Conservation (phyloP, 768 basidiomycete genomes). For the Russula foetens region DNA sequence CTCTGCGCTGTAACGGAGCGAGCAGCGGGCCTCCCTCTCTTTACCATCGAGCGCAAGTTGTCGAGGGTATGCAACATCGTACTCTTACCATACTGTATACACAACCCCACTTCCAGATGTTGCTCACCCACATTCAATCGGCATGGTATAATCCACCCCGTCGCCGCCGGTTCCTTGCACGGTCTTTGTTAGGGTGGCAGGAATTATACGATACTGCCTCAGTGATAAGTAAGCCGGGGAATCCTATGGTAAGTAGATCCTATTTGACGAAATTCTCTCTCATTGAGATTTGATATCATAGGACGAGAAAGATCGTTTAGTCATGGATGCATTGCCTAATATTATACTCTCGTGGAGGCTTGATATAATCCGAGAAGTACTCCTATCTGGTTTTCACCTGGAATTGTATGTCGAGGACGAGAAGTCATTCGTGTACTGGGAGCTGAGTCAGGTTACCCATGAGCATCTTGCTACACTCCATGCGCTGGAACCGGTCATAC, state of each 20-base stretch:
- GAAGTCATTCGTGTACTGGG: constrained; percentile 71
- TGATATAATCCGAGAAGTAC: constrained; percentile 52
- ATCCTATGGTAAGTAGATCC: constrained; percentile 18
- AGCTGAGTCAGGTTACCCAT: constrained; percentile 48
- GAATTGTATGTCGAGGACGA: constrained; percentile 66
- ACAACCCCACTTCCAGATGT: constrained; percentile 34
- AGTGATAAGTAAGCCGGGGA: constrained; percentile 22
- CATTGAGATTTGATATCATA: constrained; percentile 4
- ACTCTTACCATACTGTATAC: background rate
- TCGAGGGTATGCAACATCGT: constrained; percentile 26
- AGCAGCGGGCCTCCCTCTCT: constrained; percentile 31
- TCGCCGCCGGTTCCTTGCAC: constrained; percentile 55
- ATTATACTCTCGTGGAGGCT: constrained; percentile 53
- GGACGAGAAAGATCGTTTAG: constrained; percentile 14
- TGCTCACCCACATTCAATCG: constrained; percentile 49
- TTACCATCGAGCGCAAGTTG: constrained; percentile 34
- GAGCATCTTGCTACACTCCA: constrained; percentile 49
- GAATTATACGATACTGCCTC: constrained; percentile 42
- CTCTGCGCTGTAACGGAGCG: constrained; percentile 35
- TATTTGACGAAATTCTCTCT: background rate
- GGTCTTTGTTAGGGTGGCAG: constrained; percentile 60
- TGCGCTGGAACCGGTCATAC: constrained; percentile 33
- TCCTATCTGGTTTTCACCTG: constrained; percentile 70
- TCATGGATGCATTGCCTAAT: constrained; percentile 30
- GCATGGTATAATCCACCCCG: constrained; percentile 64